These are phyloP conservation scores for Phytophthora agathidicida DNA, from an alignment of 352 stramenopile genomes.

Conservation along the genomic window DNA sequence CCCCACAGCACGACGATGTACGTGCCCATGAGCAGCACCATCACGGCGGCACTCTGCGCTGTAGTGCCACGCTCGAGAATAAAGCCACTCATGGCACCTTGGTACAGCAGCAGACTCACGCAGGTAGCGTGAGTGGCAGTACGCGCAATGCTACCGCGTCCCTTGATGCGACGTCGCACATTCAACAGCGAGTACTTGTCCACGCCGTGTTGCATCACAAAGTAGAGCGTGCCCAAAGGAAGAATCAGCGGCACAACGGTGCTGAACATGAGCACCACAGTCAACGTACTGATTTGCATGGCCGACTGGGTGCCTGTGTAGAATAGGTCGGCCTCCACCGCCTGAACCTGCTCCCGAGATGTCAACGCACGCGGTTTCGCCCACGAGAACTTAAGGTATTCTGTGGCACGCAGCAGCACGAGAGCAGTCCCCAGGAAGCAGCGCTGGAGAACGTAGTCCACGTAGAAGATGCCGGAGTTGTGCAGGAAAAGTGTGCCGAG, in stretches of 20 bases:
- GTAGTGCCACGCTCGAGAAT: slow-evolving; percentile 83
- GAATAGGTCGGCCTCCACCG: slow-evolving; percentile 79
- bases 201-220: slow-evolving; percentile 82
- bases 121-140: slow-evolving; percentile 84
- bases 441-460: slow-evolving; percentile 87
- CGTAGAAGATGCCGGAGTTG: slow-evolving; percentile 91
- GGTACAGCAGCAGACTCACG: slow-evolving; percentile 82
- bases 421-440: slow-evolving; percentile 83
- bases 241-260: slow-evolving; percentile 87
- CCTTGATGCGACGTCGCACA: slow-evolving; percentile 85
- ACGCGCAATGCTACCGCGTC: slow-evolving; percentile 79
- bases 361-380: slow-evolving; percentile 80
- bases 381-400: slow-evolving; percentile 85
- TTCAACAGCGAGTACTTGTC: slow-evolving; percentile 87
- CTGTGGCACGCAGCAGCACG: slow-evolving; percentile 73
- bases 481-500: slow-evolving; percentile 85
- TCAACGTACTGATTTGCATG: slow-evolving; percentile 86
- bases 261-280: slow-evolving; percentile 84
- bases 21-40: slow-evolving; percentile 83
- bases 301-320: slow-evolving; percentile 86
- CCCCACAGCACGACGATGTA: slow-evolving; percentile 83
- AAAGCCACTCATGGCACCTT: slow-evolving; percentile 84
- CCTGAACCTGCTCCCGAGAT: slow-evolving; percentile 67
- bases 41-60: slow-evolving; percentile 68
- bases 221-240: slow-evolving; percentile 82